Evolutionary conservation across 768 basidiomycete genomes (phyloP).

Genomic region (Phallus indusiatus): DNA sequence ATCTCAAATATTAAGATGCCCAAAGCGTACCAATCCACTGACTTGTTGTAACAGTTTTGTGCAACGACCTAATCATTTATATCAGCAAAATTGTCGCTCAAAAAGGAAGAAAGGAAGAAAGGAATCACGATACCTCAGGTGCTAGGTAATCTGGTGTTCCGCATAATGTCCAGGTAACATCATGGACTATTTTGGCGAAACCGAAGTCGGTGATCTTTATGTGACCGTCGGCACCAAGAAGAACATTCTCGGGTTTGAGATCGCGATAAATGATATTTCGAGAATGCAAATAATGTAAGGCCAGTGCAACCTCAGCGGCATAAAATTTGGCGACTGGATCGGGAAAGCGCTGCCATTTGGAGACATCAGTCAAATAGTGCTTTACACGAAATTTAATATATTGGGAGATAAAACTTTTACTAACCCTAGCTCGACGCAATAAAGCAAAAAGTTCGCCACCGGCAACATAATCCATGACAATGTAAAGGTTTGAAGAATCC

Average conservation of each 20-base stretch:
- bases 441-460: conserved; percentile 97
- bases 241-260: conserved; percentile 94
- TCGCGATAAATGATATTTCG: conserved; percentile 93
- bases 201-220: conserved; percentile 97
- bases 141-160: conserved; percentile 96
- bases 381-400: not conserved
- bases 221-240: conserved; percentile 89
- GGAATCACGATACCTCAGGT: conserved; percentile 55
- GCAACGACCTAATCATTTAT: conserved; percentile 49
- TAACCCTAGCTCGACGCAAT: conserved; percentile 77
- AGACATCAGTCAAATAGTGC: conserved; percentile 5
- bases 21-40: conserved; percentile 97
- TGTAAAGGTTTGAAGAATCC: conserved; percentile 86
- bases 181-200: conserved; percentile 83
- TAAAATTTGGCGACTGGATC: conserved; percentile 98
- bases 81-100: conserved; percentile 16
- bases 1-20: conserved; percentile 97
- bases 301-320: conserved; percentile 88
- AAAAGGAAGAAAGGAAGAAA: conserved; percentile 1
- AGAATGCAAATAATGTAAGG: conserved; percentile 80
- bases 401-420: conserved; percentile 20
- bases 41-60: conserved; percentile 86
- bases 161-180: conserved; percentile 91
- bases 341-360: conserved; percentile 69
- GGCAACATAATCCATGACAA: conserved; percentile 96